A percentile compares a stretch with the other conserved stretches of the same genome.
Evolutionary conservation across 768 basidiomycete species (phyloP).

Genomic region (Xanthoconium stramineum): DNA sequence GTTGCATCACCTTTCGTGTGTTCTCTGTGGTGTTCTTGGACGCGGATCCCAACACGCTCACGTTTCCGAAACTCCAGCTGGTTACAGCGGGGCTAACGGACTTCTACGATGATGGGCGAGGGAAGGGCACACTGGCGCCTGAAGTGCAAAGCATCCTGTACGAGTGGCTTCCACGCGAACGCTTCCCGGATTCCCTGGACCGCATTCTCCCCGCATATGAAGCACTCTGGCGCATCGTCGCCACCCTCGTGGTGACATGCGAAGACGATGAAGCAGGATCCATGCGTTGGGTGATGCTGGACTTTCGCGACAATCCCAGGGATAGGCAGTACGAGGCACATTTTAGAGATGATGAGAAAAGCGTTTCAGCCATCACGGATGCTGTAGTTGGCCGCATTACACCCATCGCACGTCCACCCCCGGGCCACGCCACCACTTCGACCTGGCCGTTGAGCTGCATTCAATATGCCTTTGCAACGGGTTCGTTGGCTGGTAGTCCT

Average conservation of each 20-base stretch:
- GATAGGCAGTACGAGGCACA: conserved; percentile 21
- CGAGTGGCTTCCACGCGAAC: conserved; percentile 36
- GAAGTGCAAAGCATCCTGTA: conserved; percentile 37
- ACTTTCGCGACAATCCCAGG: conserved; percentile 35
- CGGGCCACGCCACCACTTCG: neutral
- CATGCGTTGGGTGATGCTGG: conserved; percentile 30
- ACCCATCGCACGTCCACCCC: conserved; percentile 17
- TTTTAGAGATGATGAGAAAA: conserved; percentile 7
- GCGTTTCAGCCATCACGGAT: conserved; percentile 22
- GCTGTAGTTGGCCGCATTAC: conserved; percentile 12
- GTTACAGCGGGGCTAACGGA: conserved; percentile 43
- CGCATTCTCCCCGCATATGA: conserved; percentile 60
- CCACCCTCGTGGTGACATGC: conserved; percentile 38
- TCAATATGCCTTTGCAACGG: conserved; percentile 1
- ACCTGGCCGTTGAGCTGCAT: conserved; percentile 17
- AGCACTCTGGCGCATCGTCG: conserved; percentile 59
- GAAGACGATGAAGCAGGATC: conserved; percentile 24
- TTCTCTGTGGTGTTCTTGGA: conserved; percentile 43
- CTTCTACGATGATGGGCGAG: conserved; percentile 36
- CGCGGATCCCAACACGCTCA: conserved; percentile 22
- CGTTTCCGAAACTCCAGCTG: conserved; percentile 29
- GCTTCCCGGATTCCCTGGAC: conserved; percentile 36
- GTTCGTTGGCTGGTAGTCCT: conserved; percentile 22
- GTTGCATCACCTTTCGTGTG: conserved; percentile 41
- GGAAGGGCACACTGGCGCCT: conserved; percentile 25